Conservation (phyloP, 345 rosid genomes). For the Brassica juncea region DNA sequence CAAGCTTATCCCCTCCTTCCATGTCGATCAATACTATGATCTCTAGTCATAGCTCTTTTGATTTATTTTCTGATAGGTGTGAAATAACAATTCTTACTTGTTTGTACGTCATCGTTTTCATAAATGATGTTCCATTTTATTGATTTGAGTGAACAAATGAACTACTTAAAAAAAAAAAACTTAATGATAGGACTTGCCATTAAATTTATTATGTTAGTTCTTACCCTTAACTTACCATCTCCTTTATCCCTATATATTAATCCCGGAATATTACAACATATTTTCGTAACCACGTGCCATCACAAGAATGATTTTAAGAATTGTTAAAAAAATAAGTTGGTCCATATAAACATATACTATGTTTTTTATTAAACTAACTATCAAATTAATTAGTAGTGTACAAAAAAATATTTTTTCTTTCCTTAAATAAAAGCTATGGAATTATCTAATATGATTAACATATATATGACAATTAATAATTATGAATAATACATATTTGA, state of each 20-base stretch:
- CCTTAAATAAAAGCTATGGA: too few relatives aligned
- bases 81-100: not conserved
- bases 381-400: too few relatives aligned
- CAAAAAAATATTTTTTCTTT: too few relatives aligned
- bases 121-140: slow-evolving; percentile 14
- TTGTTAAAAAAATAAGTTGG: too few relatives aligned
- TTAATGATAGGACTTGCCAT: slow-evolving; percentile 14
- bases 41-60: not conserved
- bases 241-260: not conserved
- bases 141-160: slow-evolving; percentile 23
- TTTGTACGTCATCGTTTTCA: slow-evolving; percentile 26
- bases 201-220: slow-evolving; percentile 20
- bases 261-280: too few relatives aligned
- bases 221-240: not conserved
- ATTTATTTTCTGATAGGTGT: not conserved
- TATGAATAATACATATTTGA: too few relatives aligned
- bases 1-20: slow-evolving; percentile 27
- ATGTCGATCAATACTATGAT: not conserved
- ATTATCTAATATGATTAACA: too few relatives aligned
- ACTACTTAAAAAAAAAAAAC: slow-evolving; percentile 17
- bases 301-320: too few relatives aligned
- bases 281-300: too few relatives aligned
- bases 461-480: too few relatives aligned
- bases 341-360: too few relatives aligned
- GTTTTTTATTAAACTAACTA: too few relatives aligned